Conservation (phyloP, 1,284 basidiomycete species). For the Naganishia albida region DNA sequence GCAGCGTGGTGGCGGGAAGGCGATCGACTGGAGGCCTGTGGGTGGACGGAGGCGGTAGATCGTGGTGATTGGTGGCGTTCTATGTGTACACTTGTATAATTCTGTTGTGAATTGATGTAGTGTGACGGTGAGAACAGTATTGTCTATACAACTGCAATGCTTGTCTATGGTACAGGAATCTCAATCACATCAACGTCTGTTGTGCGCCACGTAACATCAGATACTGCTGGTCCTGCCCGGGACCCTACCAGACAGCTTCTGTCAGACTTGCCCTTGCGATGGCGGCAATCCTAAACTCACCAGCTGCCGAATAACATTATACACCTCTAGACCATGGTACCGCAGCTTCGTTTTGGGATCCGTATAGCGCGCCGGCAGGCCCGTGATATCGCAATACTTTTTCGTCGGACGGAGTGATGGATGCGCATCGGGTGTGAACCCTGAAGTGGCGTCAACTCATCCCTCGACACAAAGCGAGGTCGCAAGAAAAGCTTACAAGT, state of each 20-base stretch:
- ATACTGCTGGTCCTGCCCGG: conserved; percentile 53
- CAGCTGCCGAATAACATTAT: conserved; percentile 51
- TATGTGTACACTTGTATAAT: neutral
- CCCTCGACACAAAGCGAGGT: neutral
- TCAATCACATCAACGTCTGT: conserved; percentile 46
- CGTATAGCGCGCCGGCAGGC: conserved; percentile 54
- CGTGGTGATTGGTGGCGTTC: neutral
- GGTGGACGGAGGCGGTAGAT: conserved; percentile 44
- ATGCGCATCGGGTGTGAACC: conserved; percentile 52
- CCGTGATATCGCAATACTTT: conserved; percentile 59
- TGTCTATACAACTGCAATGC: neutral
- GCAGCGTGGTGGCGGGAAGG: conserved; percentile 48
- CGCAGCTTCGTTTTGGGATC: conserved; percentile 54
- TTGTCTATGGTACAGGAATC: too few species aligned
- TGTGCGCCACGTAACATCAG: conserved; percentile 50
- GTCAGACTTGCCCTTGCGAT: neutral
- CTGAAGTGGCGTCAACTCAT: conserved; percentile 33
- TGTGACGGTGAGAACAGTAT: neutral
- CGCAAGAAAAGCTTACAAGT: conserved; percentile 3
- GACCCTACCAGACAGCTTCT: conserved; percentile 37
- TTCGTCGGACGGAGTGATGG: conserved; percentile 53
- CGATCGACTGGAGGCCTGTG: conserved; percentile 55
- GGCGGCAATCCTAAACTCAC: conserved; percentile 40
- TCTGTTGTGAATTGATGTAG: neutral
- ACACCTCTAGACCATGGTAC: conserved; percentile 54